A percentile compares a stretch with the other conserved stretches of the same genome.
These are phyloP conservation scores for Umbilicus rupestris DNA, from an alignment of 164 flowering plant genomes.

Conservation along the genomic window DNA sequence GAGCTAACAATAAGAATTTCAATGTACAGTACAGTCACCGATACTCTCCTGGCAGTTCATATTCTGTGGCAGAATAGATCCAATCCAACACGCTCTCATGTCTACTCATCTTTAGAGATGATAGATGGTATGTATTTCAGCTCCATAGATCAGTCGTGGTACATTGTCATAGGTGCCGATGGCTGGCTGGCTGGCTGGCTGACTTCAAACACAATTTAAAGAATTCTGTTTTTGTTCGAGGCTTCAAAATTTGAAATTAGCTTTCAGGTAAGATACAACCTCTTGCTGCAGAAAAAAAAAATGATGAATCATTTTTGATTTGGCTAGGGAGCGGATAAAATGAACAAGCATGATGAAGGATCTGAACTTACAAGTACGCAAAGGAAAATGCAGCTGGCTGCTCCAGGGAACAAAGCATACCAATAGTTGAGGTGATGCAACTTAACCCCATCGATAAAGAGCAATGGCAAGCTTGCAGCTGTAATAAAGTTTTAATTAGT, in stretches of 20 bases:
- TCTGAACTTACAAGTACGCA: slow-evolving; percentile 62
- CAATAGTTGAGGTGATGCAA: slow-evolving; percentile 61
- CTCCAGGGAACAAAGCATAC: slow-evolving; percentile 90
- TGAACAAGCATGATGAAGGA: not conserved
- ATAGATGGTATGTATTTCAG: no score
- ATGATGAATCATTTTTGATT: not conserved
- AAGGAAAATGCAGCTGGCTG: slow-evolving; percentile 70
- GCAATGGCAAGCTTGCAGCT: slow-evolving; percentile 93
- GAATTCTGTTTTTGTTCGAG: no score
- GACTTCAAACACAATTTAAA: not conserved
- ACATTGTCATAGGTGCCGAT: not conserved
- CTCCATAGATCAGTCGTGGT: not conserved
- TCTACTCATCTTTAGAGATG: no score
- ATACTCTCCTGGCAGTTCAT: no score
- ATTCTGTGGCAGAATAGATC: no score
- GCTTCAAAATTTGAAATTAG: slow-evolving; percentile 63
- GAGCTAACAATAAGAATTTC: no score
- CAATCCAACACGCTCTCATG: no score
- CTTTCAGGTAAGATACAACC: slow-evolving; percentile 71
- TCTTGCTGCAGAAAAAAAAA: slow-evolving; percentile 68
- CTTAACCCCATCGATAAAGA: slow-evolving; percentile 87
- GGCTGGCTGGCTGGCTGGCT: not conserved
- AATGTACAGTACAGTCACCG: no score
- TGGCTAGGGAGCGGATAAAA: not conserved
- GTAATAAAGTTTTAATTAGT: slow-evolving; percentile 9